phyloP scores from a whole-genome alignment of 2,329 filamentous ascomycete genomes.

The Aspergillus clavatus region DNA sequence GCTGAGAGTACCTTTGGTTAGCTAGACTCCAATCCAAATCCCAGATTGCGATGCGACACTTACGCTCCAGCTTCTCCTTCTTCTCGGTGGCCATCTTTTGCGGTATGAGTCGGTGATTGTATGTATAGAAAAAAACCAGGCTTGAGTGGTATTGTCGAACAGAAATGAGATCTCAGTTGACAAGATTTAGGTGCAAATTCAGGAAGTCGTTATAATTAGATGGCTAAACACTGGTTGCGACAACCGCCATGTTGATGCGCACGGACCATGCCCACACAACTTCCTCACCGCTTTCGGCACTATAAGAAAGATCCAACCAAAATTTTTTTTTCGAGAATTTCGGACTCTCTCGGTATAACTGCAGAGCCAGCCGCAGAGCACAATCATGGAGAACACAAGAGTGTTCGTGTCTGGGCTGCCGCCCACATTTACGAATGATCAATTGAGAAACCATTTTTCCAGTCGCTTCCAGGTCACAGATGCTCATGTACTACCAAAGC shows the following conservation, averaged over 20 bases:
- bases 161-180: not conserved
- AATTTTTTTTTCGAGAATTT: conserved; percentile 11
- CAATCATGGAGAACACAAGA: conserved; percentile 69
- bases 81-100: conserved; percentile 46
- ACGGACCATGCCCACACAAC: conserved; percentile 22
- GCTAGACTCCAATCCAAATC: conserved; percentile 4
- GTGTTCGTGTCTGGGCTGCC: conserved; percentile 70
- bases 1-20: conserved; percentile 50
- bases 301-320: conserved; percentile 23
- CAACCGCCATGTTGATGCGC: conserved; percentile 13
- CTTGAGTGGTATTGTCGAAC: not conserved
- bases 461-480: conserved; percentile 76
- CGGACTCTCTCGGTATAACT: conserved; percentile 2
- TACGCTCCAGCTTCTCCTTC: conserved; percentile 74
- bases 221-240: conserved; percentile 6
- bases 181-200: no score
- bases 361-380: conserved; percentile 19
- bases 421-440: conserved; percentile 74
- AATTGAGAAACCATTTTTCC: conserved; percentile 85
- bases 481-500: conserved; percentile 81
- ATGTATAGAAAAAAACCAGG: not conserved
- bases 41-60: conserved; percentile 19
- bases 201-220: not conserved
- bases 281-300: conserved; percentile 31
- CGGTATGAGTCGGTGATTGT: not conserved